These are phyloP conservation scores for Baudoinia panamericana DNA, from an alignment of 495 filamentous ascomycete genomes.

Conservation along the genomic window DNA sequence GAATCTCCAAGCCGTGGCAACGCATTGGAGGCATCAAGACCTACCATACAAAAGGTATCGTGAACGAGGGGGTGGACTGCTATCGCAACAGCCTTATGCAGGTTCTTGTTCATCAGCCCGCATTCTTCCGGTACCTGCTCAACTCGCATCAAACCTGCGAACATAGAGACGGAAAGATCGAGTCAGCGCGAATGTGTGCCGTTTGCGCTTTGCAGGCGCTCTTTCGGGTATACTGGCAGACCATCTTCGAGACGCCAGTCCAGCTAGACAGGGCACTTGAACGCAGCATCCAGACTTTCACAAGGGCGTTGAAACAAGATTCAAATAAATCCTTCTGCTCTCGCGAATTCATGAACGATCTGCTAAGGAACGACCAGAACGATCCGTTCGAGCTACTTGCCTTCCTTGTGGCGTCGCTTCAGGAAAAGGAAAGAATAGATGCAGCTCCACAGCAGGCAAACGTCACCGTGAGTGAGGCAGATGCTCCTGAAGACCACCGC, in stretches of 20 bases:
- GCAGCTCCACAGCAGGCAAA: too few relatives aligned
- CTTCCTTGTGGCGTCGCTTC: neutral
- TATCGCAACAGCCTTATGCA: neutral
- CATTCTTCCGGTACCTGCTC: constrained; percentile 6
- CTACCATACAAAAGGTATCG: too few relatives aligned
- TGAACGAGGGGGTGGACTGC: too few relatives aligned
- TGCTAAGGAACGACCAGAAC: neutral
- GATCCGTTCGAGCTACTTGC: constrained; percentile 5
- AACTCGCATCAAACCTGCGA: neutral
- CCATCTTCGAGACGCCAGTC: neutral
- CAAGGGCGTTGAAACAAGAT: neutral
- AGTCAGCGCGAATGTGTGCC: too few relatives aligned
- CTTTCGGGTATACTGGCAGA: constrained; percentile 1
- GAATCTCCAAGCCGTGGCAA: too few relatives aligned
- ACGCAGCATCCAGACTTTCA: neutral
- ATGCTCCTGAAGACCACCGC: too few relatives aligned
- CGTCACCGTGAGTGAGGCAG: too few relatives aligned
- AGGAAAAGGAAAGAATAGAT: too few relatives aligned
- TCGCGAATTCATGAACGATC: neutral
- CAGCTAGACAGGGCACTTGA: too few relatives aligned
- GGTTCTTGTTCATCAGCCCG: neutral
- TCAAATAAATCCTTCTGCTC: neutral
- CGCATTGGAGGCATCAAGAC: too few relatives aligned
- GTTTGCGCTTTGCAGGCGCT: constrained; percentile 1
- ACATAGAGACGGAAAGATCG: neutral